Conservation (phyloP, 2,329 filamentous ascomycete genomes). For the Didymella glomerata region DNA sequence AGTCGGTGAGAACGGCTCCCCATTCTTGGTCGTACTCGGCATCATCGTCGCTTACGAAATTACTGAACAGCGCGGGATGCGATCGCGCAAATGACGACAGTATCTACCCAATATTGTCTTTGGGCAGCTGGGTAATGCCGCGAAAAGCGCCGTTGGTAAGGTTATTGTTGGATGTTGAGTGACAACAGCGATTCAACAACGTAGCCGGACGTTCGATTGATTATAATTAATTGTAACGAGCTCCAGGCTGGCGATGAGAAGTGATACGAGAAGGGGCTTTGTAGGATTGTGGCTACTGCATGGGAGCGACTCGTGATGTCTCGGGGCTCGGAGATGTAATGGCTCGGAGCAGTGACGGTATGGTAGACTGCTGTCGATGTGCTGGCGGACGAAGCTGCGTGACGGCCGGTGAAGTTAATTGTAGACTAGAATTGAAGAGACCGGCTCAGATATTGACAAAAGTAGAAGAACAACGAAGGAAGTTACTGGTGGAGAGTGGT, state of each 20-base stretch:
- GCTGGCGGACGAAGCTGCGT: slow-evolving; percentile 25
- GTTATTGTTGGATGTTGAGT: slow-evolving; percentile 7
- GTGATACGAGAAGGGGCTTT: slow-evolving; percentile 26
- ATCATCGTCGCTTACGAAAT: slow-evolving; percentile 37
- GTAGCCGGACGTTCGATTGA: slow-evolving; percentile 44
- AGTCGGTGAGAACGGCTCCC: slow-evolving; percentile 47
- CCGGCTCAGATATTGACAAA: slow-evolving; percentile 41
- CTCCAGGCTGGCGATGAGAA: slow-evolving; percentile 35
- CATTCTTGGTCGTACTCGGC: slow-evolving; percentile 32
- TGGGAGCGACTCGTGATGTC: slow-evolving; percentile 33
- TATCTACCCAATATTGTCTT: slow-evolving; percentile 14
- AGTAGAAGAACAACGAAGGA: slow-evolving; percentile 24
- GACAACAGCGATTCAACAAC: slow-evolving; percentile 24
- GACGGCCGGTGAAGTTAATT: slow-evolving; percentile 22
- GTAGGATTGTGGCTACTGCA: slow-evolving; percentile 43
- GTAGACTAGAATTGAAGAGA: slow-evolving; percentile 39
- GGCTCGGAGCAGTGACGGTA: slow-evolving; percentile 21
- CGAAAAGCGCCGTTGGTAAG: slow-evolving; percentile 15
- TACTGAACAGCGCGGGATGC: slow-evolving; percentile 23
- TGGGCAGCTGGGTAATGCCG: slow-evolving; percentile 23
- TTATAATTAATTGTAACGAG: slow-evolving; percentile 25
- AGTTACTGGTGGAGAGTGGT: slow-evolving; percentile 18
- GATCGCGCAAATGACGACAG: slow-evolving; percentile 25
- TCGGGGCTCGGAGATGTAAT: slow-evolving; percentile 25
- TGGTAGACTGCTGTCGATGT: slow-evolving; percentile 14